phyloP scores from a whole-genome alignment of 495 filamentous ascomycete genomes.

The Aspergillus sclerotiicarbonarius region DNA sequence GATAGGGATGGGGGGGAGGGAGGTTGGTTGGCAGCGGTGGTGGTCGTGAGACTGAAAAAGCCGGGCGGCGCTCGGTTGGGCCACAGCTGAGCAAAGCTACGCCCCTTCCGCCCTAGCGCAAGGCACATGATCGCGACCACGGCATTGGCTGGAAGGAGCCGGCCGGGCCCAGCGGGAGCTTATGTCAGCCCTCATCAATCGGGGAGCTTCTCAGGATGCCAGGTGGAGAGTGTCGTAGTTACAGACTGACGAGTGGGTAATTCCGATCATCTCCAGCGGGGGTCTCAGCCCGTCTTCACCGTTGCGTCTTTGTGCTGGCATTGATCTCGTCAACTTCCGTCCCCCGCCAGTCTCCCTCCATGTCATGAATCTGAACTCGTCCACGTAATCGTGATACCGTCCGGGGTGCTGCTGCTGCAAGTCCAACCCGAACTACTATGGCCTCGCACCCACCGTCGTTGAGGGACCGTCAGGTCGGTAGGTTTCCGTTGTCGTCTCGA shows the following conservation, averaged over 20 bases:
- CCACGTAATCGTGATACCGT: conserved; percentile 16
- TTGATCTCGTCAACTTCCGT: not conserved
- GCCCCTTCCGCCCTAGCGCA: conserved; percentile 7
- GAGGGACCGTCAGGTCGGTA: conserved; percentile 96
- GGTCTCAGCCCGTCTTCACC: not conserved
- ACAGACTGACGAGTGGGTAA: not conserved
- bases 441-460: conserved; percentile 71
- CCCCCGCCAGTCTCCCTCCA: conserved; percentile 3
- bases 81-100: conserved; percentile 2
- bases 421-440: conserved; percentile 50
- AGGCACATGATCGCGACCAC: conserved; percentile 15
- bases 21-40: conserved; percentile 23
- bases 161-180: conserved; percentile 7
- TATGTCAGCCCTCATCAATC: conserved; percentile 18
- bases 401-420: conserved; percentile 3
- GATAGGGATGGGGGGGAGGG: conserved; percentile 20
- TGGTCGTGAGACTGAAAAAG: conserved; percentile 22
- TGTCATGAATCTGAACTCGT: conserved; percentile 24
- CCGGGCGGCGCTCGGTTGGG: conserved; percentile 17
- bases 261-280: not conserved
- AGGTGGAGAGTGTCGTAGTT: conserved; percentile 19
- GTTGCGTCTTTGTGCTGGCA: not conserved
- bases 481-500: conserved; percentile 67
- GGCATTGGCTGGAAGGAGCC: not conserved
- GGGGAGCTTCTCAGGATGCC: conserved; percentile 24